Evolutionary conservation across 202 grass and related monocot genomes (phyloP).

Genomic region (Brachypodium distachyon): DNA sequence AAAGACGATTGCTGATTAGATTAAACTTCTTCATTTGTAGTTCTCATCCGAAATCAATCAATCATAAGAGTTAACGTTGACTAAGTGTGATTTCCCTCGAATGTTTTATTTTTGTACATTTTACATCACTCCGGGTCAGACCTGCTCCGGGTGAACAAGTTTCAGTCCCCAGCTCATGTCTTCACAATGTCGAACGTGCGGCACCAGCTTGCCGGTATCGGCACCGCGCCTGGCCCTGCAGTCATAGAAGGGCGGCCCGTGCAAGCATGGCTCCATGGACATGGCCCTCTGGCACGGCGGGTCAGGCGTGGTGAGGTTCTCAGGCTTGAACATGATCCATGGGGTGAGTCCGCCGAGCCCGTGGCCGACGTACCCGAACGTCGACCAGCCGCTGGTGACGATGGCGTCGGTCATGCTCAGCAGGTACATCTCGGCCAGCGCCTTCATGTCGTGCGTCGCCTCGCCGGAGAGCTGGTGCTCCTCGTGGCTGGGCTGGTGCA

Average conservation of each 20-base stretch:
- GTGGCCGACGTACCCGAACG: constrained; percentile 35
- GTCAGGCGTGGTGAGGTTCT: constrained; percentile 24
- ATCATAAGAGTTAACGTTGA: too few species aligned
- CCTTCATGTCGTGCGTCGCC: constrained; percentile 51
- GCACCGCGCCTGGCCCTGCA: constrained; percentile 17
- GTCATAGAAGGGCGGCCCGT: constrained; percentile 38
- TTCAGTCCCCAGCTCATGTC: constrained; percentile 48
- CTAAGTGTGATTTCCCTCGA: neutral
- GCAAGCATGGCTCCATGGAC: constrained; percentile 49
- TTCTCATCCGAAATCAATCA: too few species aligned
- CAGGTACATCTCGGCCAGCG: constrained; percentile 49
- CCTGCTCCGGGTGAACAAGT: constrained; percentile 39
- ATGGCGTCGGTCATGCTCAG: constrained; percentile 33
- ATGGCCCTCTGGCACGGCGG: constrained; percentile 23
- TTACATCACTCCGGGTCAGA: neutral
- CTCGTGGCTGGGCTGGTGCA: constrained; percentile 81
- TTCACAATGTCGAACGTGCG: constrained; percentile 39
- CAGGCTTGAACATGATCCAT: constrained; percentile 51
- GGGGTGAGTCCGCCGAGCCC: constrained; percentile 39
- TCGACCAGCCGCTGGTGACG: constrained; percentile 48
- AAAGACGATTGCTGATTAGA: too few species aligned
- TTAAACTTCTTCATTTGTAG: too few species aligned
- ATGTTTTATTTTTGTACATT: neutral
- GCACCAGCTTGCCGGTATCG: constrained; percentile 30
- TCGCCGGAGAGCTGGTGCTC: constrained; percentile 27